phyloP scores from a whole-genome alignment of 2,329 filamentous ascomycete genomes.

The Zalaria obscura region DNA sequence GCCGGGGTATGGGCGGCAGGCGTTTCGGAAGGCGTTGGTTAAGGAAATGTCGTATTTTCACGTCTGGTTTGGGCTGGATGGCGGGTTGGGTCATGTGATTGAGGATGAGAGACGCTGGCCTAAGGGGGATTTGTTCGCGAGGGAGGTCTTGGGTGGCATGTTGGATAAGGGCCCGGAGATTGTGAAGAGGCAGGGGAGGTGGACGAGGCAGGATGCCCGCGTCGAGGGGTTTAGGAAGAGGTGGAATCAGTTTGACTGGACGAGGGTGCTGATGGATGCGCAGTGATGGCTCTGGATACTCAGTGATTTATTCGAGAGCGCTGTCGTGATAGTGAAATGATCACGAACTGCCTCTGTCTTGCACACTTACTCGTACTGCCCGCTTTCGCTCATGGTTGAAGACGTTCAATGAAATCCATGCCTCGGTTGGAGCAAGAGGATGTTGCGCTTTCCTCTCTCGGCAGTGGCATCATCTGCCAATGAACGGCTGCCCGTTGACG shows the following conservation, averaged over 20 bases:
- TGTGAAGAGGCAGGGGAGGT: conserved; percentile 80
- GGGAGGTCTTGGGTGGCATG: conserved; percentile 88
- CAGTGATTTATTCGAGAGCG: too few relatives aligned
- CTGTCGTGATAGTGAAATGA: too few relatives aligned
- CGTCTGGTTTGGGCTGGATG: conserved; percentile 87
- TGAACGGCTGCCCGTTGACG: too few relatives aligned
- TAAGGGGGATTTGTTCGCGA: conserved; percentile 76
- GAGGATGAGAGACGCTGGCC: conserved; percentile 82
- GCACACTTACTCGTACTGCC: too few relatives aligned
- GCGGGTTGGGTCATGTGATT: conserved; percentile 81
- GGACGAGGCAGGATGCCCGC: conserved; percentile 55
- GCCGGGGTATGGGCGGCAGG: conserved; percentile 60
- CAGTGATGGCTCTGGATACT: not conserved
- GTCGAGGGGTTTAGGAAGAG: conserved; percentile 66
- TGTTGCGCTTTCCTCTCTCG: too few relatives aligned
- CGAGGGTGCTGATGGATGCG: conserved; percentile 42
- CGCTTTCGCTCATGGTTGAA: too few relatives aligned
- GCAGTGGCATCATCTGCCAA: too few relatives aligned
- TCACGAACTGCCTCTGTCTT: too few relatives aligned
- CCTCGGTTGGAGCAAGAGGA: too few relatives aligned
- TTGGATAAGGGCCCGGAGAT: conserved; percentile 67
- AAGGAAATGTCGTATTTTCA: conserved; percentile 99
- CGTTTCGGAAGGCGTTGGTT: conserved; percentile 69
- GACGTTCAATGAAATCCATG: too few relatives aligned
- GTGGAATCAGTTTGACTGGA: conserved; percentile 94